Base-by-base conservation (phyloP, 257 asterid genomes). In the Marsdenia floribunda region DNA sequence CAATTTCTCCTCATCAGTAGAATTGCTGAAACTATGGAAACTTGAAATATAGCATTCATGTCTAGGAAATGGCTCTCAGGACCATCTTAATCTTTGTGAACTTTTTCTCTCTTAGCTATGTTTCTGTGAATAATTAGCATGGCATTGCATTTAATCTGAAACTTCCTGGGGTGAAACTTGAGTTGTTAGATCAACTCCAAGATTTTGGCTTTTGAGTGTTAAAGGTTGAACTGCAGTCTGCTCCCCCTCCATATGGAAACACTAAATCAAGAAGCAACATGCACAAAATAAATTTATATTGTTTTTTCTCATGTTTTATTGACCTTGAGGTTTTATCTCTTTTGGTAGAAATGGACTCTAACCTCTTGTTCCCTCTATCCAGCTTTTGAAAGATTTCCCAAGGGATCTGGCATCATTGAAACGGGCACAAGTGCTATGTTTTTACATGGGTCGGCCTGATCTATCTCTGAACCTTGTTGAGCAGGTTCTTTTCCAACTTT, bases 391-490 rank as follows among this genome's bases (percentile, higher is more conserved):
- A 82, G 91, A 92, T 75, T 94, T 92, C 75, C 97, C 98, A 14
- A 88, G 75, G 82, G 98, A 94, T 85, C 90, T 94, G 78, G 86
- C 73, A 12, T 89, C 97, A 21, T 72, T 94, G 37, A 94, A 94
- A 87, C 86, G 97, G 75, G 96, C 82, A 77, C 98, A 94, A 87
- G 90, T 89, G 74, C 83, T 90, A 33, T 90, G 95, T 85, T 94
- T 94, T 86, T 92, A 89, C 78, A 92, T 94, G 97, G 98, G 93
- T 52, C 92, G 85, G 38, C 80, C 96, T 19, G 89, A 89, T 83
- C 84, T 87, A 63, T 94, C 95, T 73, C 81, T 94, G 83, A 70
- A 85, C 74, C 93, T 92, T 55, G 93, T 92, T 21, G 85, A 92
- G 71, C 91, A 86, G 99, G 99, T 94, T 73, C 65, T 63, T 71